These are phyloP conservation scores for Astrocystis sublimbata DNA, from an alignment of 495 filamentous ascomycete species.

Conservation along the genomic window DNA sequence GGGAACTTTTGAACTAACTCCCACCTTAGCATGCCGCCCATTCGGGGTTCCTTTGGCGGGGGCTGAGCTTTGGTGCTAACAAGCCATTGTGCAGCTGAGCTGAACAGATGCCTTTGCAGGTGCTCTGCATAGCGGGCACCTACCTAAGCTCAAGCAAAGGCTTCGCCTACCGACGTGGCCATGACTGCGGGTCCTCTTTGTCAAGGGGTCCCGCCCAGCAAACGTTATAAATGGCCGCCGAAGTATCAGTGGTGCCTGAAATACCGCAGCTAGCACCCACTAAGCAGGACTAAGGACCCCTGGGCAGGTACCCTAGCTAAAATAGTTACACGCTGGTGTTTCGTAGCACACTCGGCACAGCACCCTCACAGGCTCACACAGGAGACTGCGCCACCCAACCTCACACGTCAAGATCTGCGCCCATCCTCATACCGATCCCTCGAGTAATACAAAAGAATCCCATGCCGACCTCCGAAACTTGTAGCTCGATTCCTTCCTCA, in stretches of 20 bases:
- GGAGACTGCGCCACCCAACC: conserved; percentile 22
- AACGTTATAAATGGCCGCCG: not conserved
- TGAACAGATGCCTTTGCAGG: not conserved
- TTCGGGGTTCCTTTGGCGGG: too few relatives aligned
- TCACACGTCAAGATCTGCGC: conserved; percentile 18
- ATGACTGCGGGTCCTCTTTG: conserved; percentile 8
- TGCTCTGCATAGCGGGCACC: too few relatives aligned
- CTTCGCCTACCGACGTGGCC: conserved; percentile 11
- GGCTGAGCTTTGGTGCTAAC: conserved; percentile 5
- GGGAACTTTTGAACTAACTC: too few relatives aligned
- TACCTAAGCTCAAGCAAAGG: too few relatives aligned
- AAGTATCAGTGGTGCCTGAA: not conserved
- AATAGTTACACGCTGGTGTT: not conserved
- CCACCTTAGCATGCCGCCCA: too few relatives aligned
- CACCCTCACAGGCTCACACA: not conserved
- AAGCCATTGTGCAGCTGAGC: conserved; percentile 14
- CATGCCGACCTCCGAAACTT: conserved; percentile 5
- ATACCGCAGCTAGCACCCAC: not conserved
- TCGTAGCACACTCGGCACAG: too few relatives aligned
- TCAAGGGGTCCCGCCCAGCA: not conserved
- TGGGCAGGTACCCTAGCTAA: not conserved
- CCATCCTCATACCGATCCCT: conserved; percentile 7
- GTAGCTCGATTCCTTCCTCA: not conserved
- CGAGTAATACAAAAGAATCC: conserved; percentile 20
- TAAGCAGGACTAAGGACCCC: not conserved